These are phyloP conservation scores for Kodamaea jinghongensis DNA, from an alignment of 805 yeast species.

Conservation along the genomic window DNA sequence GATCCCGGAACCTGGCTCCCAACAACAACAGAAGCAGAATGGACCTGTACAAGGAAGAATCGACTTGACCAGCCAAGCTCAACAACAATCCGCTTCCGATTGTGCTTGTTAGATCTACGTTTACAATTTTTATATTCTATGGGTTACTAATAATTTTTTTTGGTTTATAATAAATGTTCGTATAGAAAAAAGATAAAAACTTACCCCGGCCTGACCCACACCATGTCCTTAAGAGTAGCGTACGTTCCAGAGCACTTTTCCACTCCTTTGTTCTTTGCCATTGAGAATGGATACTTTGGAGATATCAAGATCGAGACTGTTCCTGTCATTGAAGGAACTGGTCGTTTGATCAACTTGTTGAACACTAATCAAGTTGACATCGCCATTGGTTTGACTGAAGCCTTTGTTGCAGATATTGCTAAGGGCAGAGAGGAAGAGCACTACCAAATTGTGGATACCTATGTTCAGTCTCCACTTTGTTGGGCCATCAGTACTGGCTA, in stretches of 20 bases:
- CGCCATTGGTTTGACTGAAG: constrained; percentile 90
- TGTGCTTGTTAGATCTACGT: constrained; percentile 20
- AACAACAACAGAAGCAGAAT: constrained; percentile 10
- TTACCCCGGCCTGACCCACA: too few relatives aligned
- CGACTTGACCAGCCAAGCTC: constrained; percentile 27
- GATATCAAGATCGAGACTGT: constrained; percentile 55
- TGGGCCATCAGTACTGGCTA: constrained; percentile 88
- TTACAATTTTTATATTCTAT: not conserved
- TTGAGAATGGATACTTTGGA: constrained; percentile 53
- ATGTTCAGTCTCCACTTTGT: constrained; percentile 80
- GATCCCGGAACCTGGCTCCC: constrained; percentile 53
- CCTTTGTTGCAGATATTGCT: constrained; percentile 79
- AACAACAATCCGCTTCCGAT: constrained; percentile 11
- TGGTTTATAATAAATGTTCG: constrained; percentile 1
- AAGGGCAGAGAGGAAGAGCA: constrained; percentile 52
- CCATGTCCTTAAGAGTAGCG: constrained; percentile 54
- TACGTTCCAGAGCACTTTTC: constrained; percentile 91
- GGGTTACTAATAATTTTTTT: not conserved
- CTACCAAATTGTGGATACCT: constrained; percentile 74
- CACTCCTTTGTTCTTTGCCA: constrained; percentile 78
- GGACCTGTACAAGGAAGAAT: constrained; percentile 27
- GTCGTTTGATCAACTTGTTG: constrained; percentile 75
- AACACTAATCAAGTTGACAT: constrained; percentile 64
- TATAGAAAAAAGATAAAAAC: constrained; percentile 6
- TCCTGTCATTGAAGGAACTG: constrained; percentile 84